Percentiles rank a stretch among this genome's conserved stretches.
Conservation (phyloP, 1,284 basidiomycete species). For the Pseudozyma hubeiensis region DNA sequence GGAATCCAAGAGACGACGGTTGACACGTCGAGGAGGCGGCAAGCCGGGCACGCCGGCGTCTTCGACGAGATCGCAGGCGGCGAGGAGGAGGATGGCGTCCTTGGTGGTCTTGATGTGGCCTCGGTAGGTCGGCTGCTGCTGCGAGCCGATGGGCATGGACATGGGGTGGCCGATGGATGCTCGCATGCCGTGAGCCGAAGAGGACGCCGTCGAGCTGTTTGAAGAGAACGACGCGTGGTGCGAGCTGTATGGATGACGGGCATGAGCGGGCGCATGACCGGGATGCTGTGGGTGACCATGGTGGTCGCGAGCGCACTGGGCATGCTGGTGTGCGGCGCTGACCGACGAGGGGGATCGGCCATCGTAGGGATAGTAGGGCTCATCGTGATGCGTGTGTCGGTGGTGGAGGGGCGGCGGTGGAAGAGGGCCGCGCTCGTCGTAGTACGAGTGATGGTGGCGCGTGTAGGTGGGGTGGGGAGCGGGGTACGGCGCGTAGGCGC, state of each 20-base stretch:
- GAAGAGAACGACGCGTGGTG: conserved; percentile 37
- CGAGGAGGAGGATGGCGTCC: conserved; percentile 65
- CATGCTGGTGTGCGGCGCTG: conserved; percentile 18
- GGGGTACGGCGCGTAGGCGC: conserved; percentile 26
- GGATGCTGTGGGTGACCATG: conserved; percentile 26
- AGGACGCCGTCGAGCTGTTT: conserved; percentile 18
- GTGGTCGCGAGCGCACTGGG: conserved; percentile 21
- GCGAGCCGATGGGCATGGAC: conserved; percentile 29
- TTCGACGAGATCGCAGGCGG: conserved; percentile 62
- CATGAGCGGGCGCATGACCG: conserved; percentile 9
- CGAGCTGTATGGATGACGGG: conserved; percentile 21
- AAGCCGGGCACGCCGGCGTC: conserved; percentile 26
- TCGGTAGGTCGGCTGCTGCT: conserved; percentile 63
- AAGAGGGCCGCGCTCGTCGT: conserved; percentile 41
- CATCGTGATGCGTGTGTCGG: conserved; percentile 26
- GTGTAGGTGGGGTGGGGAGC: conserved; percentile 34
- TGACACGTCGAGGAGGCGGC: conserved; percentile 60
- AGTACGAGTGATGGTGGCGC: conserved; percentile 48
- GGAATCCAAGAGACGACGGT: conserved; percentile 61
- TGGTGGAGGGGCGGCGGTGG: conserved; percentile 46
- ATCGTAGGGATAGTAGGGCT: conserved; percentile 26
- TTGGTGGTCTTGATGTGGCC: conserved; percentile 66
- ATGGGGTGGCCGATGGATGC: conserved; percentile 18
- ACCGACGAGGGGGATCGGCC: conserved; percentile 21
- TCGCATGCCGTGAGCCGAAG: conserved; percentile 33